Percentiles rank a stretch among this genome's conserved stretches.
Conservation (phyloP, 2,329 filamentous ascomycete species). For the Hypoxylon sp. region DNA sequence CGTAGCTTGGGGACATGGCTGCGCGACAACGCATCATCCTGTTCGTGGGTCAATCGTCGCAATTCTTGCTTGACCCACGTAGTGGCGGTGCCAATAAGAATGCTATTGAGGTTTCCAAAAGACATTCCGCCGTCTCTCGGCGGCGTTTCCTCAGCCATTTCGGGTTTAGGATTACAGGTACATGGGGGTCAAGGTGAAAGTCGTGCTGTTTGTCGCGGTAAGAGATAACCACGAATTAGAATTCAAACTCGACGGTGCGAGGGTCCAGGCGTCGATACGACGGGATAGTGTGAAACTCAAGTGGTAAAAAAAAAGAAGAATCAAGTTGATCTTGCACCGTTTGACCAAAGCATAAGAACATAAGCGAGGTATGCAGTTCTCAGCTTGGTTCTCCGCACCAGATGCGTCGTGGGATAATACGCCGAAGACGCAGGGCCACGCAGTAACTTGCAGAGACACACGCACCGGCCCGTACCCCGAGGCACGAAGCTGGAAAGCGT, state of each 20-base stretch:
- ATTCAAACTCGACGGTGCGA: constrained; percentile 2
- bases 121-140: constrained; percentile 22
- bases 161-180: too few species aligned
- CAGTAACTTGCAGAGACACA: background rate
- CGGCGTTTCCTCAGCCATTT: constrained; percentile 35
- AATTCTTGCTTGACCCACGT: constrained; percentile 42
- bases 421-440: constrained; percentile 21
- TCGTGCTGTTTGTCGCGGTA: too few species aligned
- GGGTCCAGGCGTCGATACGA: background rate
- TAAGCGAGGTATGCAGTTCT: constrained; percentile 25
- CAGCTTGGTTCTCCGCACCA: constrained; percentile 31
- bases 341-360: constrained; percentile 15
- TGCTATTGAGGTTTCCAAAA: constrained; percentile 37
- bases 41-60: constrained; percentile 37
- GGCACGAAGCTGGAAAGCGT: constrained; percentile 10
- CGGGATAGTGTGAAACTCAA: background rate
- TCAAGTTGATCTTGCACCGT: constrained; percentile 27
- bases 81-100: constrained; percentile 41
- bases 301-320: constrained; percentile 3
- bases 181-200: too few species aligned
- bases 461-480: constrained; percentile 34
- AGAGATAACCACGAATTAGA: background rate
- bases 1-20: constrained; percentile 41
- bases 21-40: constrained; percentile 41
- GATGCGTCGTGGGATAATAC: constrained; percentile 22